phyloP scores from a whole-genome alignment of 352 stramenopile species.

The Pythium guiyangense region DNA sequence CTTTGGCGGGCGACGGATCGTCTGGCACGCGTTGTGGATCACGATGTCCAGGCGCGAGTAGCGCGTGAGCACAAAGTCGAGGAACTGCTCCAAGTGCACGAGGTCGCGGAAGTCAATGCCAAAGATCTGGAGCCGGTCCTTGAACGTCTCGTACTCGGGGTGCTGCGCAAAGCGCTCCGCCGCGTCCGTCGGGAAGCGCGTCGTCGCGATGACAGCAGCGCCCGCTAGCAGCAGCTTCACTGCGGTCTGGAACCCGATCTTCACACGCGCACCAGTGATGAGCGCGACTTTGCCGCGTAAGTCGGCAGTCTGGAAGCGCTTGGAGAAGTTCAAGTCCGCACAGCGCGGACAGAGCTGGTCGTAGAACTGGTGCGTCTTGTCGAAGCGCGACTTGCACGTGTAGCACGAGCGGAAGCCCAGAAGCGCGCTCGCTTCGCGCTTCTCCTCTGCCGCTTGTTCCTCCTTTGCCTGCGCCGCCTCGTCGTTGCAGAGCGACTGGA shows the following conservation, averaged over 20 bases:
- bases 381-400: conserved; percentile 93
- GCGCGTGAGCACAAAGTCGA: conserved; percentile 74
- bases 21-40: conserved; percentile 98
- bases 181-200: conserved; percentile 92
- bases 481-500: conserved; percentile 60
- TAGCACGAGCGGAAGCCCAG: conserved; percentile 93
- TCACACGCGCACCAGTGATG: conserved; percentile 94
- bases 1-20: conserved; percentile 88
- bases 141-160: conserved; percentile 91
- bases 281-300: conserved; percentile 89
- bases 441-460: conserved; percentile 39
- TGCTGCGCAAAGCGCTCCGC: conserved; percentile 89
- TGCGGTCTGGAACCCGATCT: conserved; percentile 95
- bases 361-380: conserved; percentile 95
- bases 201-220: conserved; percentile 93
- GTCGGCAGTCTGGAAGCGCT: conserved; percentile 91
- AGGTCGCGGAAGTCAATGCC: conserved; percentile 96
- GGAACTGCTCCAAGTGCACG: conserved; percentile 94
- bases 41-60: conserved; percentile 94
- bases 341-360: conserved; percentile 95
- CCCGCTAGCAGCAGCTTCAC: conserved; percentile 93
- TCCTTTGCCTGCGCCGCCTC: conserved; percentile 44
- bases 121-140: conserved; percentile 93
- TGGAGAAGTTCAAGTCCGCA: conserved; percentile 92
- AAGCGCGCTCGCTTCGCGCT: conserved; percentile 55